phyloP scores from a whole-genome alignment of 441 rosid species.

The Pelargonium myrrhifolium region DNA sequence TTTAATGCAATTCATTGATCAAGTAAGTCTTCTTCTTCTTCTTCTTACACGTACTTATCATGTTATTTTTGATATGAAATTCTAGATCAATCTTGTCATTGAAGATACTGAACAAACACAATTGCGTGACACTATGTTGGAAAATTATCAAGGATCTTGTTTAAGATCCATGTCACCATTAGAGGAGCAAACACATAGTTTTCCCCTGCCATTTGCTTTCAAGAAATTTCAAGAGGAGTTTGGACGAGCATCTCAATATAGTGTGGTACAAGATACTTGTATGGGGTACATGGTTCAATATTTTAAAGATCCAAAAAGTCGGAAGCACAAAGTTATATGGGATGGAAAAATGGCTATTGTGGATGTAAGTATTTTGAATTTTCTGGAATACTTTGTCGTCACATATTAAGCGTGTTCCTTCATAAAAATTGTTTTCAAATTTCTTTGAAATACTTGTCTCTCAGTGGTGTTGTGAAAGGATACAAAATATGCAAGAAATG shows the following conservation, averaged over 20 bases:
- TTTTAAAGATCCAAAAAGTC: not conserved
- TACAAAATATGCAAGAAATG: no score
- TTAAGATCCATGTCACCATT: not conserved
- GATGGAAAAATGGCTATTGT: not conserved
- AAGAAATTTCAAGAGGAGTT: not conserved
- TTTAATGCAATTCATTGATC: no score
- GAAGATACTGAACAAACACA: constrained; percentile 4
- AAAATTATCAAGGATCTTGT: not conserved
- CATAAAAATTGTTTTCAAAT: constrained; percentile 10
- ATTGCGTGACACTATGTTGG: not conserved
- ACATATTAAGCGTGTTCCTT: not conserved
- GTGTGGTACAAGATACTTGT: not conserved
- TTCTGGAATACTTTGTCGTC: not conserved
- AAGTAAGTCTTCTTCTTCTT: no score
- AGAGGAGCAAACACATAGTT: not conserved
- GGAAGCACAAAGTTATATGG: not conserved
- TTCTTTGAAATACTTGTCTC: not conserved
- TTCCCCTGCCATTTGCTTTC: not conserved
- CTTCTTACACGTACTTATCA: no score
- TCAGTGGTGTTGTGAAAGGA: not conserved
- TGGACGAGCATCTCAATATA: not conserved
- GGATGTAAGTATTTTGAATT: constrained; percentile 4
- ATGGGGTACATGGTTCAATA: not conserved
- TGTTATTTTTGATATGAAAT: no score
- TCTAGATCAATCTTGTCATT: not conserved